Conservation (phyloP, 371 early-diverging fungal genomes). For the Fennellomyces sp. region DNA sequence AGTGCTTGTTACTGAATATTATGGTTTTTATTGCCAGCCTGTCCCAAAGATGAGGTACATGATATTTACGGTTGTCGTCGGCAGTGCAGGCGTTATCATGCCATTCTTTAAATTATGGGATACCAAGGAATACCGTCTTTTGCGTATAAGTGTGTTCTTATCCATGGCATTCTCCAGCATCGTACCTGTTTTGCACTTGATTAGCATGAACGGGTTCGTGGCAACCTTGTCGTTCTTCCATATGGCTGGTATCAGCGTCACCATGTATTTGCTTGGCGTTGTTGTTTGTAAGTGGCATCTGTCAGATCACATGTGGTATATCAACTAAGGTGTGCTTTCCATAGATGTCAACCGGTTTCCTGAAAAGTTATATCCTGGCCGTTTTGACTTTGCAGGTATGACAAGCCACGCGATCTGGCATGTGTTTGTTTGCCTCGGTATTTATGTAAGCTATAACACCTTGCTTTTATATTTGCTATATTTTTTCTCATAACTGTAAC, state of each 20-base stretch:
- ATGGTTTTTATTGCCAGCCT: constrained; percentile 66
- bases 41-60: constrained; percentile 48
- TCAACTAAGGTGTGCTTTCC: no score
- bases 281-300: constrained; percentile 29
- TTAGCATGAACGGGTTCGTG: constrained; percentile 43
- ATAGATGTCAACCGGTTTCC: constrained; percentile 67
- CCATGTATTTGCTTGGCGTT: constrained; percentile 62
- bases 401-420: constrained; percentile 86
- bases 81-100: constrained; percentile 58
- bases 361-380: constrained; percentile 76
- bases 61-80: constrained; percentile 59
- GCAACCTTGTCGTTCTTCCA: constrained; percentile 50
- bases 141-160: constrained; percentile 64
- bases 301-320: no score
- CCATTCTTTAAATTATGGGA: constrained; percentile 65
- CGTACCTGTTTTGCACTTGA: constrained; percentile 60
- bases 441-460: constrained; percentile 39
- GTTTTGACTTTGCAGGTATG: constrained; percentile 70
- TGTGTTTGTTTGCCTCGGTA: constrained; percentile 68
- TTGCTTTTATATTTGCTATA: not conserved
- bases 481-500: not conserved
- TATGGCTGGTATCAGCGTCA: constrained; percentile 51
- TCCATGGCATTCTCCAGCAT: constrained; percentile 65
- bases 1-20: constrained; percentile 61
- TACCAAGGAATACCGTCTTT: constrained; percentile 51